These are phyloP conservation scores for Lophium mytilinum DNA, from an alignment of 495 filamentous ascomycete species.

Conservation along the genomic window DNA sequence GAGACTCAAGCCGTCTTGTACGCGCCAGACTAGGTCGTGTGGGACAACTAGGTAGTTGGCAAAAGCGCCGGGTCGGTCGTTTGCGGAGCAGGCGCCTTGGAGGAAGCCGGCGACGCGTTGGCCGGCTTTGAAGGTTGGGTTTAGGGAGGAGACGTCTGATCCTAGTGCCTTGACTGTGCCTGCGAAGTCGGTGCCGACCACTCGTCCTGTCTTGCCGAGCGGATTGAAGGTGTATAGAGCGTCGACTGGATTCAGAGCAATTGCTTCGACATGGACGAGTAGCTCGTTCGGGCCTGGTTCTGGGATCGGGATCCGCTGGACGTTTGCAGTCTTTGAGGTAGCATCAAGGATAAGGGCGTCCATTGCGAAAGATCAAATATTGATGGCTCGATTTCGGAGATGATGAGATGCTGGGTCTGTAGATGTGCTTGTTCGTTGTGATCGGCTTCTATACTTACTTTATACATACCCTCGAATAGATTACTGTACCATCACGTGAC, in stretches of 20 bases:
- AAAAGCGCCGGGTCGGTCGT: slow-evolving; percentile 36
- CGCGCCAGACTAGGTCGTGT: slow-evolving; percentile 33
- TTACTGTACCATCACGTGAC: too few species aligned
- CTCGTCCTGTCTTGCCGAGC: slow-evolving; percentile 26
- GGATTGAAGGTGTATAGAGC: slow-evolving; percentile 30
- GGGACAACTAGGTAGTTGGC: slow-evolving; percentile 33
- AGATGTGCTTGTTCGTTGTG: too few species aligned
- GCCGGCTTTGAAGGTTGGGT: slow-evolving; percentile 12
- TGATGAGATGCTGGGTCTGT: too few species aligned
- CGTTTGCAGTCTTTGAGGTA: slow-evolving; percentile 21
- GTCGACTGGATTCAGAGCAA: slow-evolving; percentile 33
- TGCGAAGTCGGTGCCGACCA: slow-evolving; percentile 41
- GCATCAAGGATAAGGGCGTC: slow-evolving; percentile 31
- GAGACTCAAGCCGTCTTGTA: slow-evolving; percentile 27
- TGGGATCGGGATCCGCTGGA: slow-evolving; percentile 26
- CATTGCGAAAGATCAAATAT: not conserved
- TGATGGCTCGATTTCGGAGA: too few species aligned
- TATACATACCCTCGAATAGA: too few species aligned
- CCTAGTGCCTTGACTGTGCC: slow-evolving; percentile 32
- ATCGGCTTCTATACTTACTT: too few species aligned
- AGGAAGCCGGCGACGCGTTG: slow-evolving; percentile 28
- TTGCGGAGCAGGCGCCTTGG: slow-evolving; percentile 33
- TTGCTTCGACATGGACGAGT: slow-evolving; percentile 19
- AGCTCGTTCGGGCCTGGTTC: slow-evolving; percentile 15
- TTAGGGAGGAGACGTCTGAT: slow-evolving; percentile 1